Conservation (phyloP, 805 yeast genomes). For the Tetrapisispora namnaoensis region DNA sequence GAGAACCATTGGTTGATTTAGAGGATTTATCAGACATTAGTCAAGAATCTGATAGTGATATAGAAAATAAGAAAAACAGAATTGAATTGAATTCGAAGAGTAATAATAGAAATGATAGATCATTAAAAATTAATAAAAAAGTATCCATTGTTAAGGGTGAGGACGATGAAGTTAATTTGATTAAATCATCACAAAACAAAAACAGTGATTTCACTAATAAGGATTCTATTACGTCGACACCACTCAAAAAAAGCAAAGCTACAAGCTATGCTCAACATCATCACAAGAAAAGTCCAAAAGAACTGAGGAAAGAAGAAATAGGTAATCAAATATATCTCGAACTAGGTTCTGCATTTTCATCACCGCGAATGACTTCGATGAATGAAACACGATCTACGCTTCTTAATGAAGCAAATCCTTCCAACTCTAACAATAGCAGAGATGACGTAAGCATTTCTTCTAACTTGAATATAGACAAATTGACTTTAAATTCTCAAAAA, state of each 20-base stretch:
- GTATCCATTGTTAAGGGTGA: constrained; percentile 4
- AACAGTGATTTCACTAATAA: not conserved
- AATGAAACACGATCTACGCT: not conserved
- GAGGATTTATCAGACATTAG: constrained; percentile 51
- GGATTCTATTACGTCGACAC: not conserved
- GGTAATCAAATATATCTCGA: constrained; percentile 28
- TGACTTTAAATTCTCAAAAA: constrained; percentile 10
- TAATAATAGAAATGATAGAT: not conserved
- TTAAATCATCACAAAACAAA: not conserved
- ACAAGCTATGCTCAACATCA: not conserved
- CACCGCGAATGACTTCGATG: constrained; percentile 18
- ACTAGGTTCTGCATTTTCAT: constrained; percentile 27
- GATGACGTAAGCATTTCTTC: constrained; percentile 4
- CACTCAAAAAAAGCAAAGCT: not conserved
- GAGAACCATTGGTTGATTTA: constrained; percentile 63
- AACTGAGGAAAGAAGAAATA: constrained; percentile 11
- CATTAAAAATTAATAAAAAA: constrained; percentile 8
- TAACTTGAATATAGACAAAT: constrained; percentile 10
- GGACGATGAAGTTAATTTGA: not conserved
- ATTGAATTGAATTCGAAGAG: constrained; percentile 2
- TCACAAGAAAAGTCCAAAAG: not conserved
- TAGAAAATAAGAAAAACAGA: constrained; percentile 4
- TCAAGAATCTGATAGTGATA: constrained; percentile 22
- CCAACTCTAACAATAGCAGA: not conserved
- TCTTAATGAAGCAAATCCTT: not conserved